Conservation (phyloP, 208 protist species). For the Borovskyia barvae region DNA sequence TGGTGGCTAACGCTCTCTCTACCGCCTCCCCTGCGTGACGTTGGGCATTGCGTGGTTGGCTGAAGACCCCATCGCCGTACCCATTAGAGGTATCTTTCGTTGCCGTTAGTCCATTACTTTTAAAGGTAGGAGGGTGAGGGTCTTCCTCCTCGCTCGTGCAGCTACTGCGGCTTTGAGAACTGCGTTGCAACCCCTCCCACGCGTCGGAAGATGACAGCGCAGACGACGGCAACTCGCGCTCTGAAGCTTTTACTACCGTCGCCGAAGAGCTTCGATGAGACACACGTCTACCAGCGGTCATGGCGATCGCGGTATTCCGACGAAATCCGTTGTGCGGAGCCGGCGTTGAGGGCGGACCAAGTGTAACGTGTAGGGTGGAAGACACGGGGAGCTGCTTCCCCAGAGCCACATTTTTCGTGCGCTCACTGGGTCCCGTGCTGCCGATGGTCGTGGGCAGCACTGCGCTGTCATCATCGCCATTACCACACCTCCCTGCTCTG, state of each 20-base stretch:
- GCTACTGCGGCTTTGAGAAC: too few relatives aligned
- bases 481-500: conserved; percentile 1
- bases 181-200: too few relatives aligned
- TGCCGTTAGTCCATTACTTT: not conserved
- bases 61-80: not conserved
- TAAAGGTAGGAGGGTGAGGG: too few relatives aligned
- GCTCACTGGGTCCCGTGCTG: too few relatives aligned
- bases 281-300: conserved; percentile 21
- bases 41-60: conserved; percentile 1
- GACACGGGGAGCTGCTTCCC: too few relatives aligned
- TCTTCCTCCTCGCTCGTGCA: too few relatives aligned
- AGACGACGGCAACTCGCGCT: too few relatives aligned
- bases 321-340: conserved; percentile 31
- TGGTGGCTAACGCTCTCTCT: not conserved
- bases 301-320: conserved; percentile 20
- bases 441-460: conserved; percentile 1
- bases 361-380: too few relatives aligned
- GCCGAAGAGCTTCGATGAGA: conserved; percentile 18
- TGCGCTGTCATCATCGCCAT: not conserved
- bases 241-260: too few relatives aligned
- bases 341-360: conserved; percentile 26
- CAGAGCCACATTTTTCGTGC: too few relatives aligned
- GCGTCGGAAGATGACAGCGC: too few relatives aligned
- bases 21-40: not conserved
- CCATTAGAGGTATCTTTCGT: not conserved